phyloP scores from a whole-genome alignment of 1,284 basidiomycete genomes.

The Boletus mariae region DNA sequence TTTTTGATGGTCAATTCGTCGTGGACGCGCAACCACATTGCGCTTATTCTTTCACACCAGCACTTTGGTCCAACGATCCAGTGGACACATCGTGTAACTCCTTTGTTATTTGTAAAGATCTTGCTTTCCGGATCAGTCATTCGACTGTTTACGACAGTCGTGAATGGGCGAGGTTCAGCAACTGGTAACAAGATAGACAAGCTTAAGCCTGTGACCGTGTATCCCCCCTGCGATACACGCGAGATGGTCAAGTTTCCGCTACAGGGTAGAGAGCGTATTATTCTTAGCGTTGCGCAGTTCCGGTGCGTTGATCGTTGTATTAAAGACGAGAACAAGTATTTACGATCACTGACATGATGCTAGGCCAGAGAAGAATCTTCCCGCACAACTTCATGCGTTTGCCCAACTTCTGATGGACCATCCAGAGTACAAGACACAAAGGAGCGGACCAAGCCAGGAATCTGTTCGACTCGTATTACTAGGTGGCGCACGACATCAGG shows the following conservation, averaged over 20 bases:
- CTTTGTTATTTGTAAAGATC: slow-evolving; percentile 22
- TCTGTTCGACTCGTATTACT: slow-evolving; percentile 66
- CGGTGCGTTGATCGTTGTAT: slow-evolving; percentile 46
- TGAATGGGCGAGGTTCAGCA: slow-evolving; percentile 17
- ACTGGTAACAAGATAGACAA: not conserved
- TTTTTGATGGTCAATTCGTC: slow-evolving; percentile 93
- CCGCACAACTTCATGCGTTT: slow-evolving; percentile 75
- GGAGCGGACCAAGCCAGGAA: slow-evolving; percentile 12
- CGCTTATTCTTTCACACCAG: slow-evolving; percentile 60
- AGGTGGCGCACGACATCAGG: slow-evolving; percentile 79
- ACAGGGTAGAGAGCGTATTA: slow-evolving; percentile 56
- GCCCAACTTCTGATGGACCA: slow-evolving; percentile 54
- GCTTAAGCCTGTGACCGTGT: slow-evolving; percentile 52
- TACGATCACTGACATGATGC: not conserved
- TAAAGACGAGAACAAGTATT: not conserved
- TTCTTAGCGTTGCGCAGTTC: slow-evolving; percentile 91
- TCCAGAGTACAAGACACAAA: slow-evolving; percentile 48
- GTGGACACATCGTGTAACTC: slow-evolving; percentile 21
- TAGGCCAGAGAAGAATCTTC: slow-evolving; percentile 95
- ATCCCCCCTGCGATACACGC: slow-evolving; percentile 89
- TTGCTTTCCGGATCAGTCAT: slow-evolving; percentile 24
- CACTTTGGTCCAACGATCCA: slow-evolving; percentile 36
- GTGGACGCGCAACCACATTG: slow-evolving; percentile 90
- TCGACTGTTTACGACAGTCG: slow-evolving; percentile 16
- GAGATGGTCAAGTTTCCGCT: slow-evolving; percentile 68